Percentiles rank a stretch among this genome's conserved stretches.
Conservation (phyloP, 2,329 filamentous ascomycete species). For the Tolypocladium paradoxum region DNA sequence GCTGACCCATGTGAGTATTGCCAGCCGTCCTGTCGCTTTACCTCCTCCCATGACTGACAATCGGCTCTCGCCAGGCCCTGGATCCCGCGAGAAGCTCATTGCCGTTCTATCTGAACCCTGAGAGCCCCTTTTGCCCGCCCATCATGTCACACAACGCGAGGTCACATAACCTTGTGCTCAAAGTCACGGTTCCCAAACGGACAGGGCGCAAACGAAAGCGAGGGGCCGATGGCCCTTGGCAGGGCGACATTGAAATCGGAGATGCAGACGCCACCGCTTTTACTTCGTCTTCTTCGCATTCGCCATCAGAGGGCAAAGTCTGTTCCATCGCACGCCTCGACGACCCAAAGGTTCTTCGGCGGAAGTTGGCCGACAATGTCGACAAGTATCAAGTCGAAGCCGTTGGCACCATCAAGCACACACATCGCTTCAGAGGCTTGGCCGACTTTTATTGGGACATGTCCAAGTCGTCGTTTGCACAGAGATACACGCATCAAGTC, state of each 20-base stretch:
- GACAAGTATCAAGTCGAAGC: constrained; percentile 56
- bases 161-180: constrained; percentile 77
- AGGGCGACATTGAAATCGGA: constrained; percentile 27
- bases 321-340: constrained; percentile 38
- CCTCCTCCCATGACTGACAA: neutral
- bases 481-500: constrained; percentile 59
- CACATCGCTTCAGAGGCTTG: constrained; percentile 78
- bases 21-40: neutral
- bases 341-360: constrained; percentile 43
- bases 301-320: constrained; percentile 14
- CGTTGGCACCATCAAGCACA: constrained; percentile 64
- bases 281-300: neutral
- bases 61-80: constrained; percentile 25
- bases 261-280: constrained; percentile 9
- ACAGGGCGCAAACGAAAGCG: constrained; percentile 80
- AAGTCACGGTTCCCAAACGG: constrained; percentile 74
- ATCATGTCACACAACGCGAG: constrained; percentile 64
- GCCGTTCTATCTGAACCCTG: constrained; percentile 66
- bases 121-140: constrained; percentile 69
- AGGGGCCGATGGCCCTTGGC: constrained; percentile 59
- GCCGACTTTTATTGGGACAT: constrained; percentile 81
- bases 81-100: constrained; percentile 39
- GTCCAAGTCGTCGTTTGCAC: constrained; percentile 56
- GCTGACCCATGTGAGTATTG: constrained; percentile 24
- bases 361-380: constrained; percentile 60